Evolutionary conservation across 768 basidiomycete genomes (phyloP), one percentile per base, ranked within the genome.

Genomic region (Symmetrospora coprosmae): DNA sequence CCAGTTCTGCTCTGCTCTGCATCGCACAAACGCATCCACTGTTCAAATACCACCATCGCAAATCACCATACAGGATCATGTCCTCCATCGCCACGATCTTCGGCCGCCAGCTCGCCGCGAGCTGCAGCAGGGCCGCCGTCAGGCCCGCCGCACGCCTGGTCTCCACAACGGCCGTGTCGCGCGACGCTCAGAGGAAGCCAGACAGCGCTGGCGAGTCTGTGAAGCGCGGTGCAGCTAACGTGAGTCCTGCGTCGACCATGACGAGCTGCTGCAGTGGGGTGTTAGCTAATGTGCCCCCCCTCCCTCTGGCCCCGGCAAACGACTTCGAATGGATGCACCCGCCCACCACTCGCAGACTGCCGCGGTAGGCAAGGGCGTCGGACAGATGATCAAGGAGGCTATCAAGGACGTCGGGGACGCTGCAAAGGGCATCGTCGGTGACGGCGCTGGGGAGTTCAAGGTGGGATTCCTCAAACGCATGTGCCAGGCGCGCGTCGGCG

Each of bases 391-490:
- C 17, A 47, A 28, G 37, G 37, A 58, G 6, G 37, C 55, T 21
- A 13, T 58, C 25, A 33, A 33, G 13, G 55, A 58, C 40, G 33
- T 58, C n/a, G 55, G 55, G 9, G 55, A 58, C 37, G 55, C 55
- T 11, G 55, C 55, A 25, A 58, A 58, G 43, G 55, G 37, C 9
- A 58, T 58, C 37, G 40, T 46, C 11, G 19, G 4, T 25, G 55
- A 58, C 21, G 55, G 55, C 28, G 30, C 28, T 25, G 39, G 31
- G n/a, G 55, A 58, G 25, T 39, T 39, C 27, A 43, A 58, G 55
- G 55, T 58, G 30, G n/a, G n/a, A n/a, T n/a, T n/a, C n/a, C n/a
- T n/a, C n/a, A n/a, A n/a, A n/a, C n/a, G n/a, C n/a, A n/a, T n/a
- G n/a, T n/a, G n/a, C n/a, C n/a, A n/a, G n/a, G n/a, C n/a, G n/a